Conservation (phyloP, 108 stramenopile species). For the Skeletonema grethae region DNA sequence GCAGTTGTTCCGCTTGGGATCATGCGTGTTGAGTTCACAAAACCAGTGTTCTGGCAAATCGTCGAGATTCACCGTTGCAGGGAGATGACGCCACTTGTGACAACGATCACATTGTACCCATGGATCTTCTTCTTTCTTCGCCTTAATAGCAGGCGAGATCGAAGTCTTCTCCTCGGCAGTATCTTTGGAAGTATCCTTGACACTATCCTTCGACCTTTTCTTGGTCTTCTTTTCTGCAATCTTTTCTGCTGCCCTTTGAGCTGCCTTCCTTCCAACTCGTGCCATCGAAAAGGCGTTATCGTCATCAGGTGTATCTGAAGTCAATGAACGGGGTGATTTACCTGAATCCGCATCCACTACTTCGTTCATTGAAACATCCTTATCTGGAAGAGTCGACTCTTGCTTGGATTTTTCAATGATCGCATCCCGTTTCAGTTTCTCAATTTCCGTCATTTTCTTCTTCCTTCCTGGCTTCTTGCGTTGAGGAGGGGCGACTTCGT, state of each 20-base stretch:
- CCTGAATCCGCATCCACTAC: background rate
- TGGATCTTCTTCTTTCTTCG: conserved; percentile 48
- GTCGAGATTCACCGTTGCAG: conserved; percentile 58
- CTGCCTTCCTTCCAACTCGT: conserved; percentile 68
- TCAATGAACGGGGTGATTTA: background rate
- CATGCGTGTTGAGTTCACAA: conserved; percentile 82
- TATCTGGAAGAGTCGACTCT: background rate
- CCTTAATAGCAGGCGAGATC: background rate
- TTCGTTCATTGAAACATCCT: background rate
- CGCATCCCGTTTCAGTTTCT: conserved; percentile 9
- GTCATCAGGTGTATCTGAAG: conserved; percentile 12
- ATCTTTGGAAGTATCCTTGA: conserved; percentile 36
- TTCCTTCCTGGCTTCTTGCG: conserved; percentile 9
- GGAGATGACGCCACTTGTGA: conserved; percentile 86
- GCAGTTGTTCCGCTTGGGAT: conserved; percentile 68
- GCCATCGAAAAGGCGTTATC: conserved; percentile 26
- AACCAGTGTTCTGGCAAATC: conserved; percentile 83
- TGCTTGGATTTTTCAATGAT: background rate
- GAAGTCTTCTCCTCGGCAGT: conserved; percentile 30
- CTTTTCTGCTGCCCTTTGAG: conserved; percentile 70
- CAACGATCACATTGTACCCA: conserved; percentile 93
- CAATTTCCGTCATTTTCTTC: conserved; percentile 6
- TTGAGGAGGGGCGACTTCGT: background rate
- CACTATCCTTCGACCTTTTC: conserved; percentile 33
- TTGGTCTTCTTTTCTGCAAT: conserved; percentile 64